Conservation (phyloP, 23 red algal genomes). For the Gracilariopsis chorda region DNA sequence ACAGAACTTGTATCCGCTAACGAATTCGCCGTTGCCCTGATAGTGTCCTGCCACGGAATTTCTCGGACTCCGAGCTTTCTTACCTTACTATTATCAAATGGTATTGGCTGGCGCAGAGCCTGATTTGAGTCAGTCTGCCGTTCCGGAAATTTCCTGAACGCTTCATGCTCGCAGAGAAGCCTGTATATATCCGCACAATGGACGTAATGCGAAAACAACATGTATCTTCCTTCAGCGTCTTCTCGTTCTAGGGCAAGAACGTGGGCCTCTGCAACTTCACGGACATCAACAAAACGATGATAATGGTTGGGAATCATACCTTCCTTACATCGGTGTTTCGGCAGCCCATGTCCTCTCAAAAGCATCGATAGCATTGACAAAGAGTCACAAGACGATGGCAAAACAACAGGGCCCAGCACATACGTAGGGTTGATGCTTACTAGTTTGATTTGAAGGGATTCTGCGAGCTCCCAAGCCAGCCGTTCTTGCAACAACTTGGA, state of each 20-base stretch:
- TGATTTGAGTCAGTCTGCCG: background rate
- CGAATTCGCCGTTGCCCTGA: background rate
- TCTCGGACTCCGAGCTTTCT: background rate
- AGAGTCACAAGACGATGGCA: slow-evolving; percentile 14
- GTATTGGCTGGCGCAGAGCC: background rate
- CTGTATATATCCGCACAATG: slow-evolving; percentile 19
- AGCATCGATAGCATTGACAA: background rate
- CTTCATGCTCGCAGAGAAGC: background rate
- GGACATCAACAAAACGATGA: slow-evolving; percentile 21
- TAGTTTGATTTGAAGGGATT: slow-evolving; percentile 12
- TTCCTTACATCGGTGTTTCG: background rate
- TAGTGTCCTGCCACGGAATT: slow-evolving; percentile 41
- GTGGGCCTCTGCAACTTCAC: slow-evolving; percentile 28
- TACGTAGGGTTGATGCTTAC: slow-evolving; percentile 33
- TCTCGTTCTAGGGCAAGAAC: slow-evolving; percentile 18
- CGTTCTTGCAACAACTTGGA: slow-evolving; percentile 21
- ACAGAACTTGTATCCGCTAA: background rate
- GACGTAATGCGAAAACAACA: slow-evolving; percentile 16
- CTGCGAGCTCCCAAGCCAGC: slow-evolving; percentile 1
- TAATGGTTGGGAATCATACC: slow-evolving; percentile 1
- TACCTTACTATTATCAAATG: slow-evolving; percentile 33
- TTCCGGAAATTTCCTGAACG: background rate
- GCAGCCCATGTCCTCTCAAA: background rate
- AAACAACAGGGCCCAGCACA: background rate
- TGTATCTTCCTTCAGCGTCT: slow-evolving; percentile 16